Percentiles rank a stretch among this genome's conserved stretches.
These are phyloP conservation scores for Termitomyces titanicus DNA, from an alignment of 768 basidiomycete species.

Conservation along the genomic window DNA sequence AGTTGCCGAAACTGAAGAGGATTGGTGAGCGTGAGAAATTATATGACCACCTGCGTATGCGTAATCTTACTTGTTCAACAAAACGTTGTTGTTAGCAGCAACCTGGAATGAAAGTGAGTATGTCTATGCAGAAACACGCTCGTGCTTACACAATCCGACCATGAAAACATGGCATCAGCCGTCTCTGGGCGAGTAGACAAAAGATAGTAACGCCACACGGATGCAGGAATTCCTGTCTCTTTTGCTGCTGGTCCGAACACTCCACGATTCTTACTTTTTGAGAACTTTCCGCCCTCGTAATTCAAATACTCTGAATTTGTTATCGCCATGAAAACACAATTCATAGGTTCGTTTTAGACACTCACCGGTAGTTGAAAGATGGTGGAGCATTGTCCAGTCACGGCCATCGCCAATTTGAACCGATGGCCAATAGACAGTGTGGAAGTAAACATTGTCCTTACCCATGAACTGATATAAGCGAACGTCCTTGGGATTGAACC, in stretches of 20 bases:
- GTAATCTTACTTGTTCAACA: slow-evolving; percentile 80
- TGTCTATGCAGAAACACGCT: neutral
- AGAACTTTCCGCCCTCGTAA: slow-evolving; percentile 98
- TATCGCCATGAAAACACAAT: neutral
- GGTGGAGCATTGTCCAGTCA: slow-evolving; percentile 91
- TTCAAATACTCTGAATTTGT: slow-evolving; percentile 74
- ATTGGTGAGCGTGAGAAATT: neutral
- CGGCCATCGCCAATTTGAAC: slow-evolving; percentile 86
- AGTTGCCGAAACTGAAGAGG: slow-evolving; percentile 82
- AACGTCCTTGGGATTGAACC: slow-evolving; percentile 89
- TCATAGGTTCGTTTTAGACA: neutral
- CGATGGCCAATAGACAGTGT: slow-evolving; percentile 92
- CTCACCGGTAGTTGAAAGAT: slow-evolving; percentile 91
- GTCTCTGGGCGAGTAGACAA: slow-evolving; percentile 91
- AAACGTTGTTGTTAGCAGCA: slow-evolving; percentile 86
- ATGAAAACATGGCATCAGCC: slow-evolving; percentile 93
- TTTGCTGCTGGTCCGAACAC: slow-evolving; percentile 95
- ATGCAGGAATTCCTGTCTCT: slow-evolving; percentile 89
- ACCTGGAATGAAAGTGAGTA: slow-evolving; percentile 44
- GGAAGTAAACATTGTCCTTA: slow-evolving; percentile 99
- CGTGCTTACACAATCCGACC: slow-evolving; percentile 77
- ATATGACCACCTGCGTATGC: neutral
- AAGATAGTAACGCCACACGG: slow-evolving; percentile 97
- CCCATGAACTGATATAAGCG: slow-evolving; percentile 99
- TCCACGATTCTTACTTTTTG: slow-evolving; percentile 93